Percentiles rank a stretch among this genome's conserved stretches.
Evolutionary conservation across 495 filamentous ascomycete species (phyloP).

Genomic region (Penicillium bovifimosum): DNA sequence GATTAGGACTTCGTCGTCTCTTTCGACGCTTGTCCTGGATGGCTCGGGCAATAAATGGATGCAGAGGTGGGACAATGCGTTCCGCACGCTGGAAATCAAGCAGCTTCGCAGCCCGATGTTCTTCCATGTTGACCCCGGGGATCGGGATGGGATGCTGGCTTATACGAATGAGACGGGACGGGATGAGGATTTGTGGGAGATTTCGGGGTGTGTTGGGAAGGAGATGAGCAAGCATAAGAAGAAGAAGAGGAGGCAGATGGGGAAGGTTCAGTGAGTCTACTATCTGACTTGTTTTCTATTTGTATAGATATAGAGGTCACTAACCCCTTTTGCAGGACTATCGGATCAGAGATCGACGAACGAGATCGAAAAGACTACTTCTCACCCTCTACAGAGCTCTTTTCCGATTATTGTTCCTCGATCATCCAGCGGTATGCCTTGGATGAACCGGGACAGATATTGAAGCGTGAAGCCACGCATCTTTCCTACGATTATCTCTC

Average conservation of each 20-base stretch:
- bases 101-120: conserved; percentile 64
- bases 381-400: conserved; percentile 51
- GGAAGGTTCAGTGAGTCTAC: conserved; percentile 30
- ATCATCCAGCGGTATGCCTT: conserved; percentile 50
- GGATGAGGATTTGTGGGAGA: conserved; percentile 50
- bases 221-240: conserved; percentile 59
- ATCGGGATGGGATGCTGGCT: conserved; percentile 58
- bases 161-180: conserved; percentile 49
- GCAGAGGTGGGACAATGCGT: conserved; percentile 51
- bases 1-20: conserved; percentile 22
- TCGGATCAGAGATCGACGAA: conserved; percentile 51
- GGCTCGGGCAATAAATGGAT: conserved; percentile 49
- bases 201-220: conserved; percentile 56
- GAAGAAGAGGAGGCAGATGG: conserved; percentile 47
- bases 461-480: conserved; percentile 45
- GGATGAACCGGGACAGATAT: conserved; percentile 35
- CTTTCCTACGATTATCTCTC: conserved; percentile 42
- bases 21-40: conserved; percentile 47
- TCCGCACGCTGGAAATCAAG: conserved; percentile 50
- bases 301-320: neutral
- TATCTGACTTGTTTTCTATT: no score
- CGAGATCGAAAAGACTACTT: conserved; percentile 62
- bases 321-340: conserved; percentile 12
- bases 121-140: conserved; percentile 59
- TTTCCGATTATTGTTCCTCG: conserved; percentile 51